phyloP scores from a whole-genome alignment of 225 moss, liverwort and hornwort species.

The Sphagnum tenellum region DNA sequence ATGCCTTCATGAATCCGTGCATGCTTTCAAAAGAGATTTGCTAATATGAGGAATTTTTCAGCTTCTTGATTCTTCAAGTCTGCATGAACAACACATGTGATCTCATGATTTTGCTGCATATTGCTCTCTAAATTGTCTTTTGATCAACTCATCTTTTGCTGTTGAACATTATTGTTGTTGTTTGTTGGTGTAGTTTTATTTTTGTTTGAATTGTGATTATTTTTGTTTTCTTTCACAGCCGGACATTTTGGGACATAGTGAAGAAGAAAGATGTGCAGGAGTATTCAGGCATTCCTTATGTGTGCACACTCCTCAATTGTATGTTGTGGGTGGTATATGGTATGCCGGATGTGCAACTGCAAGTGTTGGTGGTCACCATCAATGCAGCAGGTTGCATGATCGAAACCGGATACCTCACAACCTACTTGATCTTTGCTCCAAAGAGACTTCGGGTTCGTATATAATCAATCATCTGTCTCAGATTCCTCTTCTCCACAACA shows the following conservation, averaged over 20 bases:
- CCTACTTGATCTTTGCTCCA: constrained; percentile 21
- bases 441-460: constrained; percentile 16
- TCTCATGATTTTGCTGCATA: no score
- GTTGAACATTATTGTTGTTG: no score
- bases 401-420: constrained; percentile 15
- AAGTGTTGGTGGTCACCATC: constrained; percentile 34
- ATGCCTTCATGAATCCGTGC: no score
- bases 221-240: constrained; percentile 12
- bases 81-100: no score
- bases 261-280: constrained; percentile 30
- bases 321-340: constrained; percentile 38
- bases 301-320: constrained; percentile 41
- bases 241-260: constrained; percentile 35
- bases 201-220: no score
- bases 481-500: no score
- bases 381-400: constrained; percentile 24
- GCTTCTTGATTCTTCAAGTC: no score
- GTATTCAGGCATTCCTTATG: constrained; percentile 32
- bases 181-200: no score
- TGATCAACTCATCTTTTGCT: no score
- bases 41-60: no score
- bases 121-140: no score
- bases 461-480: background rate
- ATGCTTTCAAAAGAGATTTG: no score
- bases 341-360: constrained; percentile 25